phyloP scores from a whole-genome alignment of 768 basidiomycete species.

The Pulveroboletus sp. region DNA sequence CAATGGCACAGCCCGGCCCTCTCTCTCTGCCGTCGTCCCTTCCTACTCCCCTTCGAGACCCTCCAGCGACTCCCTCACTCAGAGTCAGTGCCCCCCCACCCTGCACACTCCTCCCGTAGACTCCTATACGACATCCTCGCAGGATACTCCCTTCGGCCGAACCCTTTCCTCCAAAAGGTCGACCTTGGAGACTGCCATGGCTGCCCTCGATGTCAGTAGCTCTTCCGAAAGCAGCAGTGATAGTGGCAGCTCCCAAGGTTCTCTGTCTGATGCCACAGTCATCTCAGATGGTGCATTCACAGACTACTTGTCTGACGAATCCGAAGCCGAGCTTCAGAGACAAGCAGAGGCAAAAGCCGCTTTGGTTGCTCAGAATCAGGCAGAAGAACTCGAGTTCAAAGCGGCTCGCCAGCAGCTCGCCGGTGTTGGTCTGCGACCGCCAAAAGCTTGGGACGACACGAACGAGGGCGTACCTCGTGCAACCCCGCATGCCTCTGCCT shows the following conservation, averaged over 20 bases:
- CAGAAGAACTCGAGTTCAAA: conserved; percentile 78
- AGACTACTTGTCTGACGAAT: conserved; percentile 88
- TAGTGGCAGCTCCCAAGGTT: conserved; percentile 44
- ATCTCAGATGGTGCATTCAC: conserved; percentile 87
- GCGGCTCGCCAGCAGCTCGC: conserved; percentile 76
- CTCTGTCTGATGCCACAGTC: conserved; percentile 68
- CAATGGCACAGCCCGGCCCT: conserved; percentile 44
- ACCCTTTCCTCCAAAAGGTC: conserved; percentile 30
- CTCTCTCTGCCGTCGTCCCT: conserved; percentile 38
- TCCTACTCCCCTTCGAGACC: conserved; percentile 23
- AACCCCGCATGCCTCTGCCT: conserved; percentile 20
- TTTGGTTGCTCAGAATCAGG: conserved; percentile 70
- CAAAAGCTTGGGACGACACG: conserved; percentile 67
- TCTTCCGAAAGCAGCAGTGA: conserved; percentile 63
- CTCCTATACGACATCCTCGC: conserved; percentile 19
- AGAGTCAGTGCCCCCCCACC: conserved; percentile 15
- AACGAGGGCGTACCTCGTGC: conserved; percentile 32
- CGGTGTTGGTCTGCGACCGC: conserved; percentile 68
- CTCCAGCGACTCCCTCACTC: conserved; percentile 16
- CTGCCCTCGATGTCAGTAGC: conserved; percentile 33
- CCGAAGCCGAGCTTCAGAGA: conserved; percentile 82
- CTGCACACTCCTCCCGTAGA: conserved; percentile 22
- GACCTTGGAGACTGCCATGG: conserved; percentile 37
- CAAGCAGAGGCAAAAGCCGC: conserved; percentile 81
- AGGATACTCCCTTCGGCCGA: conserved; percentile 32